Evolutionary conservation across 2,329 filamentous ascomycete species (phyloP), one percentile per base, ranked within the genome.

Genomic region (Fusarium sp.): DNA sequence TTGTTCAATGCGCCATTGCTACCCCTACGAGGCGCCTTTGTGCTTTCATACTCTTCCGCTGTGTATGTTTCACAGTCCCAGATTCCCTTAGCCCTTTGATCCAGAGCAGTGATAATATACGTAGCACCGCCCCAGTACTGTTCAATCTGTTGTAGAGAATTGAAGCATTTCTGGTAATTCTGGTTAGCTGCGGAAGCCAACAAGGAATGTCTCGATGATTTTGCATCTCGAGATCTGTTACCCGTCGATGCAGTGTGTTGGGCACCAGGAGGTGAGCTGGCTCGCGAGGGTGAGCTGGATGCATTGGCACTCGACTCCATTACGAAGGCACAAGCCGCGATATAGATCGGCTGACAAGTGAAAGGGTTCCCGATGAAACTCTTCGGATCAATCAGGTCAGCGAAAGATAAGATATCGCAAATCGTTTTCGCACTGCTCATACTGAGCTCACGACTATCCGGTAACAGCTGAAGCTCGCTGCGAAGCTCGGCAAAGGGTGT

Each of bases 371-470:
- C 93, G 34, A 94, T 90, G 58, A 94, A 93, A 72, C 93, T 94
- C 77, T 93, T 94, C 0, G 92, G 89, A 77, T 97, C 93, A 53
- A 96, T 93, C 12, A 97, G 82, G 75, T 97, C 93, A 1, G 93
- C 92, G 78, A 97, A 97, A 2, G 92, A 91, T 11, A 97, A 81
- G 18, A 97, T 97, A 73, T 97, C 93, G 34, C 93, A 93, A 64
- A 97, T 96, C 0, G 93, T 97, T 81, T 97, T 97, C 14, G 93
- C 94, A 25, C 93, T 95, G 16, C 92, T 94, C 91, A 95, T 94
- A 64, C 92, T 93, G 7, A 90, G 79, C 77, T 96, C 93, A 58
- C 92, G 89, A 69, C 93, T 96, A 75, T 96, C 93, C 0, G 91
- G 88, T 39, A 93, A 88, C 2, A 97, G 84, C 58, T 93, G 91